Evolutionary conservation across 441 rosid species (phyloP).

Genomic region (Syzygium syzygioides): DNA sequence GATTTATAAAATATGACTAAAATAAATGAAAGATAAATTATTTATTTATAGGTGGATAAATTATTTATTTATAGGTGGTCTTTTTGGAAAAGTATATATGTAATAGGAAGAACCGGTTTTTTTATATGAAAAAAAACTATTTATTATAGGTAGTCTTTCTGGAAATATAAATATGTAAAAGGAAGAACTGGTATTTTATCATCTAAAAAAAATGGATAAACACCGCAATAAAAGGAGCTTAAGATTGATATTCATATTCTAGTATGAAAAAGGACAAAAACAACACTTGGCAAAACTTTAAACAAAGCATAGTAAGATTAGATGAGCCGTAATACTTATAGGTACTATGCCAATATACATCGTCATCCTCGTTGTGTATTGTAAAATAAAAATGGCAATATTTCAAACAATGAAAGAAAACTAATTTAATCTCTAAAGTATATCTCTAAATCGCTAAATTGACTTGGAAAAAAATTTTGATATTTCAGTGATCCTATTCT

Average conservation of each 20-base stretch:
- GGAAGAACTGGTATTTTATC: background rate
- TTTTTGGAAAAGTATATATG: no score
- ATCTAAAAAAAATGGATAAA: background rate
- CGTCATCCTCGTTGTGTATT: background rate
- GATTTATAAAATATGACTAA: no score
- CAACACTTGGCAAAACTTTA: no score
- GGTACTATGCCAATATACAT: background rate
- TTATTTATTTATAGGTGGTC: background rate
- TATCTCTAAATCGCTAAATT: background rate
- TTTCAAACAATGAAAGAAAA: background rate
- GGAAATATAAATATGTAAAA: background rate
- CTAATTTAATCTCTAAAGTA: background rate
- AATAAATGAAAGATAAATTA: no score
- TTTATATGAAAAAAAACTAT: no score
- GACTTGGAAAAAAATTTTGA: background rate
- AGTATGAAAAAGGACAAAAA: no score
- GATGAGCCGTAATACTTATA: background rate
- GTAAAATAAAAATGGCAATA: background rate
- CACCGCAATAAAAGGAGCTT: background rate
- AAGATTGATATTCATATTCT: no score
- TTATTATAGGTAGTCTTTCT: no score
- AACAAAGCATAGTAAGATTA: background rate
- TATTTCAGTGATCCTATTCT: no score
- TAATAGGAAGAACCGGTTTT: no score
- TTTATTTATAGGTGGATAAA: background rate